phyloP scores from a whole-genome alignment of 805 yeast species.

The Saccharomycopsis schoenii region DNA sequence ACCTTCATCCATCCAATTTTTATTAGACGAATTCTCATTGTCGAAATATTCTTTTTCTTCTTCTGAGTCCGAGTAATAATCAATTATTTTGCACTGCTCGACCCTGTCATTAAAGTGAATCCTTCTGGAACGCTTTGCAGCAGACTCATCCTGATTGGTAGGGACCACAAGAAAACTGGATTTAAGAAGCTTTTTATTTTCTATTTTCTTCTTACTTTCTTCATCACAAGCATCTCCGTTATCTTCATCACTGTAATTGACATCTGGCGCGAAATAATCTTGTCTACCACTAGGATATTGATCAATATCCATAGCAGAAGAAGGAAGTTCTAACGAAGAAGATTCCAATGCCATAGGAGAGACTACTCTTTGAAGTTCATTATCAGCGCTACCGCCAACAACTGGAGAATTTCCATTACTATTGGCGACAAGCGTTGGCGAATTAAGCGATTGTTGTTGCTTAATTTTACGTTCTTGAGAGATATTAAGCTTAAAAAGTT shows the following conservation, averaged over 20 bases:
- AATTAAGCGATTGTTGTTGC: not conserved
- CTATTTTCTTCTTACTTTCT: not conserved
- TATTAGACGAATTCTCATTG: slow-evolving; percentile 22
- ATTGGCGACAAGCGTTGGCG: not conserved
- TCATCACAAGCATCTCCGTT: not conserved
- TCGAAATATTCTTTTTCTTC: slow-evolving; percentile 29
- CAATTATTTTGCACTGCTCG: slow-evolving; percentile 83
- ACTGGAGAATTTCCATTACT: not conserved
- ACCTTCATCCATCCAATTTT: slow-evolving; percentile 19
- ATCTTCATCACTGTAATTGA: not conserved
- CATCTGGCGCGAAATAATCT: not conserved
- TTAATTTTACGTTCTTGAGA: slow-evolving; percentile 2
- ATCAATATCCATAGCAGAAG: not conserved
- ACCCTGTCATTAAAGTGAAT: slow-evolving; percentile 93
- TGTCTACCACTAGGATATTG: not conserved
- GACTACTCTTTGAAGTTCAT: not conserved
- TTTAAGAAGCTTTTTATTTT: slow-evolving; percentile 6
- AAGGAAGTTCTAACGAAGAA: not conserved
- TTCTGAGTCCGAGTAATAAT: slow-evolving; percentile 25
- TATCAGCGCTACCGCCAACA: not conserved
- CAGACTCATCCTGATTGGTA: slow-evolving; percentile 2
- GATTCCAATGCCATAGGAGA: not conserved
- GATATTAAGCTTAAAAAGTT: slow-evolving; percentile 19
- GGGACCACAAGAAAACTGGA: slow-evolving; percentile 16
- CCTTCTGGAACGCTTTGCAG: slow-evolving; percentile 36